These are phyloP conservation scores for Diaporthe citri DNA, from an alignment of 2,329 filamentous ascomycete species.

Conservation along the genomic window DNA sequence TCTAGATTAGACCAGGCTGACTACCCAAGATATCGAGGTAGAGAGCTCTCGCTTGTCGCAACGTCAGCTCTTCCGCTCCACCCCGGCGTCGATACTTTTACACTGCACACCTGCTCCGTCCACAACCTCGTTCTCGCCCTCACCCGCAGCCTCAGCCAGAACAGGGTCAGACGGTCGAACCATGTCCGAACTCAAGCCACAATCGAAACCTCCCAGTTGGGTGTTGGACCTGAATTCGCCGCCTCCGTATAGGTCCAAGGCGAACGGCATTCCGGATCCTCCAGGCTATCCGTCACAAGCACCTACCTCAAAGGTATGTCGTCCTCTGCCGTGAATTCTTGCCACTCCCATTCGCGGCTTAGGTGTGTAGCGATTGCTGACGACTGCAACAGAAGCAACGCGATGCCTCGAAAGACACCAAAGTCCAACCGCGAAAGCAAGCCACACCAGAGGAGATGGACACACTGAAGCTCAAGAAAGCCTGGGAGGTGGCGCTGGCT, in stretches of 20 bases:
- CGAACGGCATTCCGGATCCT: conserved; percentile 80
- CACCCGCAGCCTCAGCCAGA: not conserved
- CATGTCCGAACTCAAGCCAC: conserved; percentile 46
- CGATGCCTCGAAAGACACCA: conserved; percentile 60
- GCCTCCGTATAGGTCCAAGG: conserved; percentile 73
- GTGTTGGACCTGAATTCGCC: conserved; percentile 82
- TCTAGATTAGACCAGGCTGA: conserved; percentile 16
- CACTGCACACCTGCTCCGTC: not conserved
- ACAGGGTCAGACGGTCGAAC: conserved; percentile 13
- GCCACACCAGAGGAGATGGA: conserved; percentile 90
- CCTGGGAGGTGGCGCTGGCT: conserved; percentile 95
- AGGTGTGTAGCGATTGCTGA: not conserved
- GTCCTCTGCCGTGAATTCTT: conserved; percentile 31
- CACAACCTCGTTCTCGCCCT: not conserved
- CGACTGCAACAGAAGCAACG: conserved; percentile 55
- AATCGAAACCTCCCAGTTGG: conserved; percentile 75
- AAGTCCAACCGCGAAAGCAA: conserved; percentile 69
- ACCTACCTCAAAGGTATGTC: conserved; percentile 68
- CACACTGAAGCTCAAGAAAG: conserved; percentile 96
- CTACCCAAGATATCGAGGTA: not conserved
- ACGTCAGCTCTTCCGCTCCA: conserved; percentile 6
- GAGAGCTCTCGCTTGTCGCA: conserved; percentile 12
- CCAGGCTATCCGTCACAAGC: conserved; percentile 79
- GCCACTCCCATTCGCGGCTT: not conserved
- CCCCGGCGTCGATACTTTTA: not conserved